These are phyloP conservation scores for Litsea cubeba DNA, from an alignment of 164 flowering plant species.

Conservation along the genomic window DNA sequence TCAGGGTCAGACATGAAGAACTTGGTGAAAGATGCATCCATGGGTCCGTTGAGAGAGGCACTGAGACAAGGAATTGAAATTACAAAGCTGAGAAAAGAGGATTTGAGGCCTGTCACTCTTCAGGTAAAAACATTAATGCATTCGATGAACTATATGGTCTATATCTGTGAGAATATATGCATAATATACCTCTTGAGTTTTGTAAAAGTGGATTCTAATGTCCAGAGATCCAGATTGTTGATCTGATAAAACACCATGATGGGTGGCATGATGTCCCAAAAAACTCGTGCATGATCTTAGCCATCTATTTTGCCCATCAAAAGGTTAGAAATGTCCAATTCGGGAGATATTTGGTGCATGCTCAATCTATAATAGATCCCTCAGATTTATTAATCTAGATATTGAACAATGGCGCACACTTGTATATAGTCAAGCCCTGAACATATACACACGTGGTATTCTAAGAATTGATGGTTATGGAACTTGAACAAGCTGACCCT, in stretches of 20 bases:
- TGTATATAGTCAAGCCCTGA: not conserved
- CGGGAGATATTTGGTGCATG: not conserved
- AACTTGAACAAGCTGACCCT: not conserved
- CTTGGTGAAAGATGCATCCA: constrained; percentile 93
- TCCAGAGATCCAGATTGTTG: not conserved
- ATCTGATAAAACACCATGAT: not conserved
- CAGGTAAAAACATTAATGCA: constrained; percentile 41
- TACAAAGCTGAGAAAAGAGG: constrained; percentile 73
- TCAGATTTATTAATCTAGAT: too few species aligned
- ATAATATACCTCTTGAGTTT: not conserved
- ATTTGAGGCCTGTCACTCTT: constrained; percentile 76
- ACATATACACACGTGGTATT: not conserved
- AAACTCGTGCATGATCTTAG: not conserved
- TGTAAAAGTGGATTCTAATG: not conserved
- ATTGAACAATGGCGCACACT: not conserved
- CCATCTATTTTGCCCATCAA: too few species aligned
- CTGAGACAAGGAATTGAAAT: constrained; percentile 79
- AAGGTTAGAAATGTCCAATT: not conserved
- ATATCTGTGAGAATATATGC: not conserved
- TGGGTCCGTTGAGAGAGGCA: constrained; percentile 97
- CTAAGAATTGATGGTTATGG: not conserved
- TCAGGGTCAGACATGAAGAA: constrained; percentile 99
- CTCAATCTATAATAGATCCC: not conserved
- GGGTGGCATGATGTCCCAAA: not conserved
- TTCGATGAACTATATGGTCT: not conserved